These are phyloP conservation scores for Tulasnella sp. DNA, from an alignment of 768 basidiomycete genomes.

Conservation along the genomic window DNA sequence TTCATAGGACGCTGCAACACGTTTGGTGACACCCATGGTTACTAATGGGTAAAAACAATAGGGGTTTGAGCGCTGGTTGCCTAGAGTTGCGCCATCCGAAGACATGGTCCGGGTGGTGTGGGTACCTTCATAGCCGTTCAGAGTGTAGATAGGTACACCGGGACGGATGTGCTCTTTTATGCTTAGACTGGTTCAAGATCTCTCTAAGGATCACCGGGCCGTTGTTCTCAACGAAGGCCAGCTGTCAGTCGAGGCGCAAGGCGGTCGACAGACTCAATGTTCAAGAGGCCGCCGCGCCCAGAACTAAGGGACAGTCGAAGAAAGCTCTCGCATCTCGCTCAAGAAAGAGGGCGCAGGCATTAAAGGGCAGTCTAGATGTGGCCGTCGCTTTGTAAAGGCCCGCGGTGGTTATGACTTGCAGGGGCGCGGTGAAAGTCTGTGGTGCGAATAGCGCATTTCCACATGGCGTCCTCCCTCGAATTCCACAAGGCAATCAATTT, in stretches of 20 bases:
- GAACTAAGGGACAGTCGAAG: constrained; percentile 17
- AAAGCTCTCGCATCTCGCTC: not conserved
- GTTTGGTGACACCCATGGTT: not conserved
- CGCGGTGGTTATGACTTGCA: constrained; percentile 5
- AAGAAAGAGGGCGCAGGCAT: constrained; percentile 11
- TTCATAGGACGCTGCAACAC: constrained; percentile 6
- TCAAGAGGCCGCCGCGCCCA: constrained; percentile 2
- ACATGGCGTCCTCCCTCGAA: not conserved
- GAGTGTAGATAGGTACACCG: constrained; percentile 19
- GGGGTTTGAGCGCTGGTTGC: constrained; percentile 19
- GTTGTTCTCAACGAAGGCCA: constrained; percentile 2
- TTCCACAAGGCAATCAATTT: not conserved
- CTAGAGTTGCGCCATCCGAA: constrained; percentile 3
- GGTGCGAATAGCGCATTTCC: constrained; percentile 3
- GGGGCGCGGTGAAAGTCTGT: constrained; percentile 8
- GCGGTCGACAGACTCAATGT: constrained; percentile 10
- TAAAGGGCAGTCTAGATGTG: constrained; percentile 9
- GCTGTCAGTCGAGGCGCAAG: not conserved
- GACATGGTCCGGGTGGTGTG: constrained; percentile 3
- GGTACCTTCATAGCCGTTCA: constrained; percentile 10
- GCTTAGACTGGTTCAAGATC: not conserved
- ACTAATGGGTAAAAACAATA: not conserved
- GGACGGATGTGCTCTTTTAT: constrained; percentile 16
- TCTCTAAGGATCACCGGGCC: constrained; percentile 4
- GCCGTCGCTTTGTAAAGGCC: not conserved